phyloP scores from a whole-genome alignment of 805 yeast genomes.

The Metschnikowia baotianmanensis region DNA sequence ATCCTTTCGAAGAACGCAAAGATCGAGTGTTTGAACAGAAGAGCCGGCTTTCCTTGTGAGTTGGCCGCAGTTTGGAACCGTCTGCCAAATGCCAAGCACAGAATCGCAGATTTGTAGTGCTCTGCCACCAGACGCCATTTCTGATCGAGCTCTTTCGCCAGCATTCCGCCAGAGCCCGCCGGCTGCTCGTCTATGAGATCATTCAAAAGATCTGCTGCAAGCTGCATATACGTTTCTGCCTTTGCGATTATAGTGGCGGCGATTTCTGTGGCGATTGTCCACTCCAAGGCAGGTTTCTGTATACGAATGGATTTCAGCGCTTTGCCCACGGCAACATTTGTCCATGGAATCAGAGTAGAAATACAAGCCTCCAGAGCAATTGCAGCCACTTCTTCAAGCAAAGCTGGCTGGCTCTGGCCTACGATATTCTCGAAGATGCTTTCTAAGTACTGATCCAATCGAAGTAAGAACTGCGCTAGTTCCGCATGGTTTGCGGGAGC shows the following conservation, averaged over 20 bases:
- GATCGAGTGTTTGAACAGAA: constrained; percentile 7
- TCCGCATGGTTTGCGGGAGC: constrained; percentile 22
- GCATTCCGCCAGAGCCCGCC: background rate
- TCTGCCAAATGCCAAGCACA: constrained; percentile 27
- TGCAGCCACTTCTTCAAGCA: background rate
- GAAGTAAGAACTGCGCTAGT: constrained; percentile 29
- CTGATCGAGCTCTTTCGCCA: constrained; percentile 19
- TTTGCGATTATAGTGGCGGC: constrained; percentile 25
- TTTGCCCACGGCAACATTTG: background rate
- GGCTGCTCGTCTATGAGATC: constrained; percentile 31
- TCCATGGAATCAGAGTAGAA: background rate
- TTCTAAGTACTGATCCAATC: constrained; percentile 36
- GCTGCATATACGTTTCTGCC: constrained; percentile 27
- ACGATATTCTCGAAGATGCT: constrained; percentile 19
- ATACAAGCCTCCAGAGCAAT: constrained; percentile 11
- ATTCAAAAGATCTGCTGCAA: constrained; percentile 37
- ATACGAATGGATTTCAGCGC: background rate
- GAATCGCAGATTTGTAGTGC: constrained; percentile 32
- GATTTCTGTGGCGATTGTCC: constrained; percentile 35
- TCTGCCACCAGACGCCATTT: constrained; percentile 38
- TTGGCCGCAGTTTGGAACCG: constrained; percentile 4
- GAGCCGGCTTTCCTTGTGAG: background rate
- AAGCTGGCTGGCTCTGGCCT: background rate
- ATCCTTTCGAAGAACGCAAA: constrained; percentile 20
- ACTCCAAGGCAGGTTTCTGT: constrained; percentile 13